Evolutionary conservation across 208 protist species (phyloP), one percentile per base, ranked within the genome.

Genomic region (Trypanosoma mega): DNA sequence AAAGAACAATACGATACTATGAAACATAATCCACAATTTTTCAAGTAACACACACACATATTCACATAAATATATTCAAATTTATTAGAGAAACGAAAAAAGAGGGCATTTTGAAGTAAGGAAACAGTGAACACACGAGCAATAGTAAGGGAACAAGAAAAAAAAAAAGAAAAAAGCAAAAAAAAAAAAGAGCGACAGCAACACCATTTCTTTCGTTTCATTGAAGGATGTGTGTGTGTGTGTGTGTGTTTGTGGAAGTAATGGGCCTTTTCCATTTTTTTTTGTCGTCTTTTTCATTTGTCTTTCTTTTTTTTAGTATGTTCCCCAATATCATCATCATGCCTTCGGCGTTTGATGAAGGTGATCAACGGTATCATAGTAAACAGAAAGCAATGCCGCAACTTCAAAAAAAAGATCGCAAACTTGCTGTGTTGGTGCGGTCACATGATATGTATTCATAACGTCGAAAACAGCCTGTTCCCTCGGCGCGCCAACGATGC

Each of bases 381-480:
- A 94, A 18, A 85, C 66, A 11, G 88, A 91, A 7, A 92, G 80
- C 11, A 94, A 72, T 1, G 75, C 68, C 1, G 88, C 76, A 1
- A 92, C 80, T 29, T 92, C 84, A 26, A 92, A 68, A 34, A 81
- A 87, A 20, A 82, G 51, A 24, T 87, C 70, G 47, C 72, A 76
- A 31, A 92, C 85, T 53, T 87, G 71, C 18, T 73, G 75, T 9
- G 88, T 89, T 63, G 80, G 89, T 29, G 77, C 76, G 21, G 69
- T 69, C 7, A 80, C 64, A 20, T 56, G 68, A 43, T 82, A 92
- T 2, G 88, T 92, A 21, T 79, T 73, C 83, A 94, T 94, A 20
- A 81, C 76, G 43, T 90, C 80, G 31, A 76, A 74, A 23, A 85
- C 80, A 11, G 73, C 70, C 48, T 90, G 82, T 58, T 87, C 80